Conservation (phyloP, 2,329 filamentous ascomycete genomes). For the Fusarium pseudograminearum region DNA sequence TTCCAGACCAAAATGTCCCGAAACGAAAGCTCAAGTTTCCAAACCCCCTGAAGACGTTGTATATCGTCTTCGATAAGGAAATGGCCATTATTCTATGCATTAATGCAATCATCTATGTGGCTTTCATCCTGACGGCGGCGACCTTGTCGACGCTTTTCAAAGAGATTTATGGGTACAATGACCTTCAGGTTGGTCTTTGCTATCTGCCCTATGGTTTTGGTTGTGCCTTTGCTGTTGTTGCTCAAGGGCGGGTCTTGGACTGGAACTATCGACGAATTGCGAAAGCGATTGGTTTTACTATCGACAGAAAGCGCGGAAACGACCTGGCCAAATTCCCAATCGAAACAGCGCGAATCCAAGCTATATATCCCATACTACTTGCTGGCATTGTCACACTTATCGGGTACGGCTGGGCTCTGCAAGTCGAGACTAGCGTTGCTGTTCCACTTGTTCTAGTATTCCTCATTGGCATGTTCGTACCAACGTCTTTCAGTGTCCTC, state of each 20-base stretch:
- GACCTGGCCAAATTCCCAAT: slow-evolving; percentile 66
- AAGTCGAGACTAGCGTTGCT: slow-evolving; percentile 63
- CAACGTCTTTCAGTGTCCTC: slow-evolving; percentile 73
- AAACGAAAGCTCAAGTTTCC: slow-evolving; percentile 63
- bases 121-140: slow-evolving; percentile 66
- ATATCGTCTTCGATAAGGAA: slow-evolving; percentile 68
- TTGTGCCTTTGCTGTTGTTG: slow-evolving; percentile 61
- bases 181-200: slow-evolving; percentile 65
- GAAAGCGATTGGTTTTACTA: slow-evolving; percentile 67
- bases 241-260: slow-evolving; percentile 69
- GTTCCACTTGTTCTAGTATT: slow-evolving; percentile 68
- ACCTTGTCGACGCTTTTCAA: slow-evolving; percentile 66
- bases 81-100: slow-evolving; percentile 66
- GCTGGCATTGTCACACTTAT: slow-evolving; percentile 66
- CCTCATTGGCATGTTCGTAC: slow-evolving; percentile 67
- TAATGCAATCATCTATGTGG: slow-evolving; percentile 66
- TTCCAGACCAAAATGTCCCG: slow-evolving; percentile 52
- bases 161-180: slow-evolving; percentile 63
- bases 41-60: slow-evolving; percentile 68
- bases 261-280: slow-evolving; percentile 80
- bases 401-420: slow-evolving; percentile 69
- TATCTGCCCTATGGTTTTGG: slow-evolving; percentile 67
- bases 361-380: slow-evolving; percentile 66
- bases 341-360: slow-evolving; percentile 66
- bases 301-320: slow-evolving; percentile 69